Conservation (phyloP, 352 stramenopile species). For the Globisporangium apiculatum region DNA sequence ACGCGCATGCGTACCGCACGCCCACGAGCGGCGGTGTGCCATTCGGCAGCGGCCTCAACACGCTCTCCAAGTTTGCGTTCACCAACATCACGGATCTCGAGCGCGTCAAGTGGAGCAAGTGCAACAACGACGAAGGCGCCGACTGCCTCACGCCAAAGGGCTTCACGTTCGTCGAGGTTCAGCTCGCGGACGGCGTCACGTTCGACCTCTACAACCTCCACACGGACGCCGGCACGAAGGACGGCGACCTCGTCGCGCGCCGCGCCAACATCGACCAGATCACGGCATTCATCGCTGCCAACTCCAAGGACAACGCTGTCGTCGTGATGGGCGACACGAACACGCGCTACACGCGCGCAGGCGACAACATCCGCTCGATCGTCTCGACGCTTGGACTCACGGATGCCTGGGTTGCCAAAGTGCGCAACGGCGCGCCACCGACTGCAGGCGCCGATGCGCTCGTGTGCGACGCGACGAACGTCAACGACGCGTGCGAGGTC, state of each 20-base stretch:
- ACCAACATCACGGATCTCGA: slow-evolving; percentile 26
- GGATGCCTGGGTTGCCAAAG: slow-evolving; percentile 38
- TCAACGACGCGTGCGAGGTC: slow-evolving; percentile 39
- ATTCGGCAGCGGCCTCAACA: slow-evolving; percentile 40
- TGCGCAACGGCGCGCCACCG: slow-evolving; percentile 25
- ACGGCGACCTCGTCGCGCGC: slow-evolving; percentile 25
- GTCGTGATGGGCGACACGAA: slow-evolving; percentile 54
- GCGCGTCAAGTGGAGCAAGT: slow-evolving; percentile 36
- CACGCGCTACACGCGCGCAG: slow-evolving; percentile 37
- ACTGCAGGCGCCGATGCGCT: slow-evolving; percentile 28
- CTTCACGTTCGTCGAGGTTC: slow-evolving; percentile 35
- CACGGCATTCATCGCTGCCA: slow-evolving; percentile 29
- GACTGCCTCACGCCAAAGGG: slow-evolving; percentile 56
- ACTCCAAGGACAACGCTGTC: slow-evolving; percentile 37
- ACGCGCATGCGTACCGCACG: slow-evolving; percentile 34
- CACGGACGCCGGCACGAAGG: slow-evolving; percentile 25
- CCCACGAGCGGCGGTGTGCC: slow-evolving; percentile 36
- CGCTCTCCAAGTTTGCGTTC: slow-evolving; percentile 34
- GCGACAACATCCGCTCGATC: slow-evolving; percentile 33
- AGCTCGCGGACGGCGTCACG: slow-evolving; percentile 31
- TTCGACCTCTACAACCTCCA: slow-evolving; percentile 52
- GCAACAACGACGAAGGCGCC: slow-evolving; percentile 33
- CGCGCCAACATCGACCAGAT: slow-evolving; percentile 37
- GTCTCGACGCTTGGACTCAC: slow-evolving; percentile 21
- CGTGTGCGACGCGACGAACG: slow-evolving; percentile 23